Conservation (phyloP, 2,329 filamentous ascomycete species). For the Bipolaris oryzae region DNA sequence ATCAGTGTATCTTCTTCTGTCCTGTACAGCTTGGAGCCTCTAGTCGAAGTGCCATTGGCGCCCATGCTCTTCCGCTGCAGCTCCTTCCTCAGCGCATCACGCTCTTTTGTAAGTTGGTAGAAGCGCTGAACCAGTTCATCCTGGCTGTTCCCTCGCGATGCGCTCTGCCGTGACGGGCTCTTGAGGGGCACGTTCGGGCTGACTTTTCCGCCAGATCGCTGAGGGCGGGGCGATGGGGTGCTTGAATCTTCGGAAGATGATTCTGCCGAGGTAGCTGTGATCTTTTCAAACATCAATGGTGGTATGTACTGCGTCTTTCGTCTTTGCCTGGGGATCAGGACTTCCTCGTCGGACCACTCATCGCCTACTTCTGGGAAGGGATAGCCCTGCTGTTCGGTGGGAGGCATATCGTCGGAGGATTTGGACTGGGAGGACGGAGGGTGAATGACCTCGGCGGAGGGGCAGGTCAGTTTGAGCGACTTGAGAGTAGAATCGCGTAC, state of each 20-base stretch:
- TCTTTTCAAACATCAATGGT: constrained; percentile 30
- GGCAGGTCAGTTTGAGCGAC: constrained; percentile 46
- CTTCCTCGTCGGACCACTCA: constrained; percentile 48
- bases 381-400: constrained; percentile 28
- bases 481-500: constrained; percentile 46
- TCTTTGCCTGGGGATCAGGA: constrained; percentile 41
- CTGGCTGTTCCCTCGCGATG: constrained; percentile 40
- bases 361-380: constrained; percentile 41
- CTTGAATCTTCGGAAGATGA: constrained; percentile 36
- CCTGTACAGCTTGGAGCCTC: constrained; percentile 38
- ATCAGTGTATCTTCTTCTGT: constrained; percentile 46
- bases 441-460: constrained; percentile 43
- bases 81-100: constrained; percentile 46
- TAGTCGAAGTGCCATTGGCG: constrained; percentile 34
- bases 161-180: constrained; percentile 42
- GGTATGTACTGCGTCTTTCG: constrained; percentile 40
- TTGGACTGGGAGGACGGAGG: constrained; percentile 27
- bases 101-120: constrained; percentile 47
- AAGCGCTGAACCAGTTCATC: constrained; percentile 48
- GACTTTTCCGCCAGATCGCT: constrained; percentile 25
- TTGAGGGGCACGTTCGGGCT: constrained; percentile 45
- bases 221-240: constrained; percentile 28
- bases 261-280: constrained; percentile 28
- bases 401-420: constrained; percentile 22
- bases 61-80: constrained; percentile 44